Percentiles rank a stretch among this genome's conserved stretches.
Evolutionary conservation across 768 basidiomycete genomes (phyloP).

Genomic region (Suillus occidentalis): DNA sequence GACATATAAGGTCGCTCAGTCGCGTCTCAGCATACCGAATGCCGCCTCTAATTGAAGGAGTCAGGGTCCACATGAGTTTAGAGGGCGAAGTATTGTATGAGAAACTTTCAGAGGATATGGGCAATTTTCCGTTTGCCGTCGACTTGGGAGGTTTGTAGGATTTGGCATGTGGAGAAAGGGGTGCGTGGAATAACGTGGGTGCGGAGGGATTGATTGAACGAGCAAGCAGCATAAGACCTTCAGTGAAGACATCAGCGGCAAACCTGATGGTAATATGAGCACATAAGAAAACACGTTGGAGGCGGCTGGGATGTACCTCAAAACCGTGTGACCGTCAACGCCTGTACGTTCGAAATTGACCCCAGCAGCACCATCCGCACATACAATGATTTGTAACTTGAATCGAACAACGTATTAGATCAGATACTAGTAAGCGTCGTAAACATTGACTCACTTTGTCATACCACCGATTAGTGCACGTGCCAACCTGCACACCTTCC

Average conservation of each 20-base stretch:
- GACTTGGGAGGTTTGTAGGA: constrained; percentile 60
- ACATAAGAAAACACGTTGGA: not conserved
- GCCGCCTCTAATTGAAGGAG: constrained; percentile 78
- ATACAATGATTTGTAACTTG: constrained; percentile 95
- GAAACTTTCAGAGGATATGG: not conserved
- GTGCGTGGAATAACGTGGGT: constrained; percentile 90
- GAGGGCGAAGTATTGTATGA: constrained; percentile 77
- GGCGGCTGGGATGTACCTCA: constrained; percentile 47
- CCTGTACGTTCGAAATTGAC: constrained; percentile 99
- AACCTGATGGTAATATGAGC: constrained; percentile 43
- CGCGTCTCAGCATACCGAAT: constrained; percentile 94
- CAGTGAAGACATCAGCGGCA: constrained; percentile 92
- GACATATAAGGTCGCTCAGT: constrained; percentile 93
- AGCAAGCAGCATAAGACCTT: constrained; percentile 96
- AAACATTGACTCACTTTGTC: constrained; percentile 61
- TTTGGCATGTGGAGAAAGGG: constrained; percentile 78
- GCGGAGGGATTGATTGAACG: constrained; percentile 95
- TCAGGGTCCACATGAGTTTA: constrained; percentile 94
- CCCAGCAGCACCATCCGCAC: constrained; percentile 89
- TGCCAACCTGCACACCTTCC: constrained; percentile 89
- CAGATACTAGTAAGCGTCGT: not conserved
- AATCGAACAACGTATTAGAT: not conserved
- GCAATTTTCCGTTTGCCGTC: constrained; percentile 21
- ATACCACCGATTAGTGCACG: constrained; percentile 95
- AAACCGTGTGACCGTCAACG: constrained; percentile 95